A percentile compares a stretch with the other conserved stretches of the same genome.
Conservation (phyloP, 2,329 filamentous ascomycete species). For the Dothidotthia symphoricarpi region DNA sequence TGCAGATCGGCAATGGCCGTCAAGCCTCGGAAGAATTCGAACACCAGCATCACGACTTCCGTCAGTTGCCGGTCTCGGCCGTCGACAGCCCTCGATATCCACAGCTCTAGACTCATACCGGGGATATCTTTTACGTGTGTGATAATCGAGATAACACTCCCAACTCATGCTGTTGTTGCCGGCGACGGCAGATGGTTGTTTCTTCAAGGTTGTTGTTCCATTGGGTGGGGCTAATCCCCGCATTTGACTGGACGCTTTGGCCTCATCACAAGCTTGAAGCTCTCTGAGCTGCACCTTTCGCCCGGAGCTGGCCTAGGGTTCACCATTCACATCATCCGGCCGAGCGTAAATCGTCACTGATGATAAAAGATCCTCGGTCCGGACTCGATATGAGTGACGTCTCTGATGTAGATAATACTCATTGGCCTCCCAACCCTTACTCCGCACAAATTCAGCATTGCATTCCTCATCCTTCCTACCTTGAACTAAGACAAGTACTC, state of each 20-base stretch:
- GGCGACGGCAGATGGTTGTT: conserved; percentile 2
- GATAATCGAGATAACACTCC: conserved; percentile 6
- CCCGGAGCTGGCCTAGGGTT: conserved; percentile 25
- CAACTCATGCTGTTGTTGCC: not conserved
- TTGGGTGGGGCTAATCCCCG: conserved; percentile 24
- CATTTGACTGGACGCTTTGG: conserved; percentile 29
- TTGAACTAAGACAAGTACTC: conserved; percentile 9
- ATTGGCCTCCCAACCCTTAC: conserved; percentile 18
- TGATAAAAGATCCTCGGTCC: conserved; percentile 38
- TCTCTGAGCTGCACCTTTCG: conserved; percentile 23
- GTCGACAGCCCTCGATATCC: conserved; percentile 24
- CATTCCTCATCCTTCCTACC: conserved; percentile 17
- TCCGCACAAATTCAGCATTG: conserved; percentile 30
- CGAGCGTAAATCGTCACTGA: conserved; percentile 27
- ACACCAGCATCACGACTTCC: conserved; percentile 23
- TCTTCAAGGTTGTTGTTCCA: conserved; percentile 16
- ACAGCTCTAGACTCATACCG: not conserved
- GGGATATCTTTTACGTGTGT: conserved; percentile 3
- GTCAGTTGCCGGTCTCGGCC: conserved; percentile 25
- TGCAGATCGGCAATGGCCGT: no score
- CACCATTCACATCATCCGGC: conserved; percentile 31
- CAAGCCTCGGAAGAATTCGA: no score
- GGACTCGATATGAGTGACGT: conserved; percentile 36
- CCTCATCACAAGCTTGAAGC: conserved; percentile 38
- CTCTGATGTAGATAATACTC: conserved; percentile 29